Evolutionary conservation across 2,329 filamentous ascomycete species (phyloP).

Genomic region (Nigrospora oryzae): DNA sequence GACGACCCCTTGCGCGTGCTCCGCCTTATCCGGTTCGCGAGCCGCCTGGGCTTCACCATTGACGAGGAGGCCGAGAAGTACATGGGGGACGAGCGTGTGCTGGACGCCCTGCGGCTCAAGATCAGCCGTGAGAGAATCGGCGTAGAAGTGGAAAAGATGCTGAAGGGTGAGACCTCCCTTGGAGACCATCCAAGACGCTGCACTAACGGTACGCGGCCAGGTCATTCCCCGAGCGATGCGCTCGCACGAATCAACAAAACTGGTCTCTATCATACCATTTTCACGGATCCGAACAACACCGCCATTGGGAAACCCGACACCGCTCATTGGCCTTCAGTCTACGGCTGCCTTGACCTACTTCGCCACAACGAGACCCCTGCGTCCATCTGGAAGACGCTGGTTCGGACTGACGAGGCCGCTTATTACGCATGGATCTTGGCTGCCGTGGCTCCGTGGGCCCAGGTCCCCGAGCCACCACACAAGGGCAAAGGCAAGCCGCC

Average conservation of each 20-base stretch:
- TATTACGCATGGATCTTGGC: constrained; percentile 72
- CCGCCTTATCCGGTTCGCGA: constrained; percentile 83
- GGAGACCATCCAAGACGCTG: neutral
- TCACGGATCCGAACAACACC: constrained; percentile 55
- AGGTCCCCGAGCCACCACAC: constrained; percentile 29
- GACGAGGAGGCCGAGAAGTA: constrained; percentile 57
- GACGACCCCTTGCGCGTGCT: constrained; percentile 87
- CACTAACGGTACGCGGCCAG: constrained; percentile 9
- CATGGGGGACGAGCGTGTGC: constrained; percentile 75
- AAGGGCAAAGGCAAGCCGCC: constrained; percentile 39
- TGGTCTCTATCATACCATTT: constrained; percentile 63
- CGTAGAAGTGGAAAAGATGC: constrained; percentile 83
- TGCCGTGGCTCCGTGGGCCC: constrained; percentile 66
- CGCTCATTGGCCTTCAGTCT: constrained; percentile 52
- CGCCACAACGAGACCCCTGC: constrained; percentile 31
- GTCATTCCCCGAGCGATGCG: constrained; percentile 32
- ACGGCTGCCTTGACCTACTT: constrained; percentile 52
- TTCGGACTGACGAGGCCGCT: constrained; percentile 54
- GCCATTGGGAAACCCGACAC: constrained; percentile 48
- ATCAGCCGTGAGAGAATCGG: constrained; percentile 89
- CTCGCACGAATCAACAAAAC: constrained; percentile 59
- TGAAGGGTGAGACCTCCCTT: constrained; percentile 48
- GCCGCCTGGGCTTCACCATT: constrained; percentile 72
- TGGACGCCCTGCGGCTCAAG: constrained; percentile 71
- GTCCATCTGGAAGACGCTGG: constrained; percentile 43